phyloP scores from a whole-genome alignment of 352 stramenopile species.

The Phytopythium aichiense region DNA sequence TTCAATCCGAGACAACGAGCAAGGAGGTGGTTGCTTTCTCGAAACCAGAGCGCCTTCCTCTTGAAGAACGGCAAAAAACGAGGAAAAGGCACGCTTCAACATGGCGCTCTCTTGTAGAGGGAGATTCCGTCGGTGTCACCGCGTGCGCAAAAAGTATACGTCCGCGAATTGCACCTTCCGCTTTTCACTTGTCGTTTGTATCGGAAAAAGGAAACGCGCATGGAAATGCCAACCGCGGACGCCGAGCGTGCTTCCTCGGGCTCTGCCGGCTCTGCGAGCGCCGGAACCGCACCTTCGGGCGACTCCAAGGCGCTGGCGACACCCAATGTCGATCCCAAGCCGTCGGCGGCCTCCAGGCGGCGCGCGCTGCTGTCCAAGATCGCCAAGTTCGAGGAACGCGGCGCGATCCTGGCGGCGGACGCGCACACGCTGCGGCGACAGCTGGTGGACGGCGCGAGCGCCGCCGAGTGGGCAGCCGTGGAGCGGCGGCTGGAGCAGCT shows the following conservation, averaged over 20 bases:
- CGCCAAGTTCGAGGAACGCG: slow-evolving; percentile 40
- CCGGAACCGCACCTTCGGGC: not conserved
- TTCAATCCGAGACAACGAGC: no score
- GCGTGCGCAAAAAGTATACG: not conserved
- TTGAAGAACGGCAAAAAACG: not conserved
- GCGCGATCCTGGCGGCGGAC: slow-evolving; percentile 50
- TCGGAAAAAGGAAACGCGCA: not conserved
- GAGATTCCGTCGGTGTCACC: not conserved
- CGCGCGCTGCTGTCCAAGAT: slow-evolving; percentile 54
- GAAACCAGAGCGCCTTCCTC: not conserved
- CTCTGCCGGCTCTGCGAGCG: not conserved
- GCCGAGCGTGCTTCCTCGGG: not conserved
- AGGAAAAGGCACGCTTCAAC: not conserved
- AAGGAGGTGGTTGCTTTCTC: not conserved
- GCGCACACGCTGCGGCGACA: slow-evolving; percentile 65
- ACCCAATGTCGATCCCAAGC: not conserved
- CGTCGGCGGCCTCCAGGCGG: slow-evolving; percentile 7
- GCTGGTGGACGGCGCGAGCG: slow-evolving; percentile 53
- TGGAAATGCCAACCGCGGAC: not conserved
- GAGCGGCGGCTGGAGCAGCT: slow-evolving; percentile 57
- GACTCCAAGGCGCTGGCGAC: not conserved
- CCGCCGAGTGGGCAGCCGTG: slow-evolving; percentile 47
- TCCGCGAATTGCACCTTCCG: not conserved
- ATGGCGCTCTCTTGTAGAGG: not conserved
- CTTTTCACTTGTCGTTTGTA: not conserved